Conservation (phyloP, 306 rosid species). For the Lathyrus tuberosus region DNA sequence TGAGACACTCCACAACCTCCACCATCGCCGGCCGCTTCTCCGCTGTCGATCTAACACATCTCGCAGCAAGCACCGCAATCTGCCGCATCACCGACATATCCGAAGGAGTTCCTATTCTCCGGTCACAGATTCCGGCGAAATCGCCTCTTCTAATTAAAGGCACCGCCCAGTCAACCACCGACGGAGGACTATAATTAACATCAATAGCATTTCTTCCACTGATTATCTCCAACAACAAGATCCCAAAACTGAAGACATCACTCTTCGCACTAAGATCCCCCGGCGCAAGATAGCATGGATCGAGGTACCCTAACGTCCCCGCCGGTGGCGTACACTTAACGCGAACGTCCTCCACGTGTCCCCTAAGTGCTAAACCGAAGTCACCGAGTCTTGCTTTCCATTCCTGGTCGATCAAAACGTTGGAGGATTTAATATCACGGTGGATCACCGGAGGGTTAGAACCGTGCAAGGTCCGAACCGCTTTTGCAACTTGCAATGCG, state of each 20-base stretch:
- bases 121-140: slow-evolving; percentile 57
- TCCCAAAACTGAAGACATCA: slow-evolving; percentile 95
- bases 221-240: slow-evolving; percentile 72
- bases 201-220: slow-evolving; percentile 90
- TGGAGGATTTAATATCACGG: slow-evolving; percentile 83
- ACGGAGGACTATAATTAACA: slow-evolving; percentile 79
- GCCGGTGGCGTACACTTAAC: slow-evolving; percentile 87
- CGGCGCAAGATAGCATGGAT: slow-evolving; percentile 87
- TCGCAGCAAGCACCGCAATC: slow-evolving; percentile 64
- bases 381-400: slow-evolving; percentile 80
- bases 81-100: slow-evolving; percentile 44
- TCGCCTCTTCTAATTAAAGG: slow-evolving; percentile 63
- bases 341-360: slow-evolving; percentile 90
- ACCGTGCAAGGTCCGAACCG: slow-evolving; percentile 59
- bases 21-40: slow-evolving; percentile 77
- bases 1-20: slow-evolving; percentile 73
- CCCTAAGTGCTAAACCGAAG: slow-evolving; percentile 76
- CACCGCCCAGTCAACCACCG: slow-evolving; percentile 88
- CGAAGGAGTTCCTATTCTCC: slow-evolving; percentile 54
- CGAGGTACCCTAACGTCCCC: slow-evolving; percentile 92
- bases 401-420: slow-evolving; percentile 63
- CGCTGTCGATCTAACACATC: slow-evolving; percentile 71
- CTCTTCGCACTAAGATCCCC: slow-evolving; percentile 80
- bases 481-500: slow-evolving; percentile 70
- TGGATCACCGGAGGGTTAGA: slow-evolving; percentile 90